Evolutionary conservation across 768 basidiomycete species (phyloP), one percentile per base, ranked within the genome.

Genomic region (Lactarius tabidus): DNA sequence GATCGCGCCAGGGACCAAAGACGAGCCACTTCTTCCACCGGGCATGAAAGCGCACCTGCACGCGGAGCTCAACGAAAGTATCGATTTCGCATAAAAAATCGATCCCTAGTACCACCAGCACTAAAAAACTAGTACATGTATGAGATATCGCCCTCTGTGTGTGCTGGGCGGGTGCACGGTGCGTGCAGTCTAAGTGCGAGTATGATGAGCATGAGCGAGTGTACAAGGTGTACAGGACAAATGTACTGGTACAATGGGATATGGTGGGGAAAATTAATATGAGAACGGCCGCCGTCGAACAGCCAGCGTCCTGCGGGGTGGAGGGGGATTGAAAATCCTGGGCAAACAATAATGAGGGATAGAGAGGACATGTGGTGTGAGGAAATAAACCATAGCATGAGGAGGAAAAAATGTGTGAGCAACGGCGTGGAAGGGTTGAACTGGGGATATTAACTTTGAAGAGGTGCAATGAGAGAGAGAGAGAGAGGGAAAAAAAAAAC

Each of bases 21-120:
- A 79, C 0, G 81, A 91, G 68, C 93, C 96, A 0, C 77, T 85
- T 6, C 80, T 99, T 38, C 96, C 96, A 1, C 85, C 86, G 0
- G 95, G 95, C 6, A 99, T 99, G 96, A 84, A 84, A 59, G 82
- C 91, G 71, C 85, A 92, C 54, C 79, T 98, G 28, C 80, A 90
- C 67, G 86, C 91, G 69, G 95, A 98, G 73, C 81, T 97, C 65
- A 85, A 97, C 75, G 88, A 90, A 72, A 82, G 84, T 8, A 95
- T 97, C 70, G 93, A 95, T 55, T 88, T 92, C 73, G 90, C 77
- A 80, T 54, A 8, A 33, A 33, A n/a, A 10, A 9, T 10, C 8
- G 28, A 23, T 51, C n/a, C 15, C 28, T 20, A 28, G 28, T 33
- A 48, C 20, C 38, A 29, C 33, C 39, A 58, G 38, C 35, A 58